A percentile compares a stretch with the other conserved stretches of the same genome.
These are phyloP conservation scores for Phyllosticta citribraziliensis DNA, from an alignment of 2,329 filamentous ascomycete genomes.

Conservation along the genomic window DNA sequence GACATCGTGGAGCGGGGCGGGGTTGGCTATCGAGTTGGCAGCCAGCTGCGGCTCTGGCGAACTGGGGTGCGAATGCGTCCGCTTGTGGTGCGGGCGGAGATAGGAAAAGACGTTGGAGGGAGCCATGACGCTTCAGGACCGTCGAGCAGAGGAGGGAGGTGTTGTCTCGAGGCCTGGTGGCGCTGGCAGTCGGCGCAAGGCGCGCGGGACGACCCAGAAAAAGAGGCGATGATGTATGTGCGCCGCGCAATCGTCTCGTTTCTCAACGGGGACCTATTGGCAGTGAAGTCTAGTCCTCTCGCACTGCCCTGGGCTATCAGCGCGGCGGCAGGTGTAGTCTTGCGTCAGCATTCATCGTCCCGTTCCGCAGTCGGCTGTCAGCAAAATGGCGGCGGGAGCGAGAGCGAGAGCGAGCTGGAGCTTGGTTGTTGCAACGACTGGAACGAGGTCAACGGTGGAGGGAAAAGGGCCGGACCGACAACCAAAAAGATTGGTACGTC, in stretches of 20 bases:
- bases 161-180: neutral
- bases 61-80: slow-evolving; percentile 26
- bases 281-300: neutral
- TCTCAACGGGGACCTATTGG: neutral
- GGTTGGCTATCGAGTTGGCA: slow-evolving; percentile 16
- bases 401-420: neutral
- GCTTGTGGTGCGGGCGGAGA: slow-evolving; percentile 29
- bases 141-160: neutral
- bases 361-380: neutral
- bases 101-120: slow-evolving; percentile 32
- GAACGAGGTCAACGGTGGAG: neutral
- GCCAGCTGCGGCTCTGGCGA: slow-evolving; percentile 24
- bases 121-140: slow-evolving; percentile 19
- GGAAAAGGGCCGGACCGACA: neutral
- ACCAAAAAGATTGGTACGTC: neutral
- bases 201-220: neutral
- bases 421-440: neutral
- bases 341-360: slow-evolving; percentile 3
- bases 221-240: neutral
- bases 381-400: neutral
- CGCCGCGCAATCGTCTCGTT: slow-evolving; percentile 7
- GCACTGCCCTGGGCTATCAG: slow-evolving; percentile 5
- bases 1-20: slow-evolving; percentile 14
- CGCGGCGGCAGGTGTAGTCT: slow-evolving; percentile 1
- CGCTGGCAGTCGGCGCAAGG: neutral